Percentiles rank a stretch among this genome's conserved stretches.
Conservation (phyloP, 1,284 basidiomycete species). For the Taiwanofungus camphoratus region DNA sequence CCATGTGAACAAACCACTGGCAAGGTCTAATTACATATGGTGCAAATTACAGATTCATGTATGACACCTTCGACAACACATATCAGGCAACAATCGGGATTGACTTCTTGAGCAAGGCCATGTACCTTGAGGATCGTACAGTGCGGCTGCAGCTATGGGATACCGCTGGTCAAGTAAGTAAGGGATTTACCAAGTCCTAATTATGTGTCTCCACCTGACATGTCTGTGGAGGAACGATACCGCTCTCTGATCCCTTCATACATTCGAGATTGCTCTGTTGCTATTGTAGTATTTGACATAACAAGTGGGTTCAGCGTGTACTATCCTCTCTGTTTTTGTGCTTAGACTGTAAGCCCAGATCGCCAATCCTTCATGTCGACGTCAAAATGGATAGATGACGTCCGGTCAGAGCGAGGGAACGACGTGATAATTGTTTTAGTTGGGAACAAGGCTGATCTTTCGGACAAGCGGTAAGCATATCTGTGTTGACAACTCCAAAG, state of each 20-base stretch:
- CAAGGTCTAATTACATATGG: too few relatives aligned
- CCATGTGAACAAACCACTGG: too few relatives aligned
- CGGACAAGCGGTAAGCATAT: slow-evolving; percentile 76
- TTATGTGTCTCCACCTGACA: slow-evolving; percentile 2
- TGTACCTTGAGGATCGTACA: slow-evolving; percentile 99
- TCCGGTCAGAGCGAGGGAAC: slow-evolving; percentile 93
- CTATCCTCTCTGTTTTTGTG: not conserved
- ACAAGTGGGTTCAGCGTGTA: slow-evolving; percentile 91
- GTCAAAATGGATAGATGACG: slow-evolving; percentile 99
- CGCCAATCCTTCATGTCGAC: slow-evolving; percentile 97
- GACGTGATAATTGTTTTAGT: slow-evolving; percentile 99
- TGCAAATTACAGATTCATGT: slow-evolving; percentile 94
- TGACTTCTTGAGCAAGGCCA: slow-evolving; percentile 99
- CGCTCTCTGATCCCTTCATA: slow-evolving; percentile 98
- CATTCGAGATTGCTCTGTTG: slow-evolving; percentile 97
- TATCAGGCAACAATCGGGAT: slow-evolving; percentile 99
- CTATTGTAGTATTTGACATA: slow-evolving; percentile 98
- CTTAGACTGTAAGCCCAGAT: slow-evolving; percentile 44
- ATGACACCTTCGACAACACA: slow-evolving; percentile 99
- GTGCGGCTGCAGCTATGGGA: slow-evolving; percentile 98
- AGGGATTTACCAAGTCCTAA: not conserved
- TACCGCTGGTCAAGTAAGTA: slow-evolving; percentile 87
- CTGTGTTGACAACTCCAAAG: slow-evolving; percentile 7
- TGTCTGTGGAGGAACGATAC: slow-evolving; percentile 80
- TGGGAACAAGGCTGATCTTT: slow-evolving; percentile 98